phyloP scores from a whole-genome alignment of 1,139 yeast genomes.

The Candida gigantensis region DNA sequence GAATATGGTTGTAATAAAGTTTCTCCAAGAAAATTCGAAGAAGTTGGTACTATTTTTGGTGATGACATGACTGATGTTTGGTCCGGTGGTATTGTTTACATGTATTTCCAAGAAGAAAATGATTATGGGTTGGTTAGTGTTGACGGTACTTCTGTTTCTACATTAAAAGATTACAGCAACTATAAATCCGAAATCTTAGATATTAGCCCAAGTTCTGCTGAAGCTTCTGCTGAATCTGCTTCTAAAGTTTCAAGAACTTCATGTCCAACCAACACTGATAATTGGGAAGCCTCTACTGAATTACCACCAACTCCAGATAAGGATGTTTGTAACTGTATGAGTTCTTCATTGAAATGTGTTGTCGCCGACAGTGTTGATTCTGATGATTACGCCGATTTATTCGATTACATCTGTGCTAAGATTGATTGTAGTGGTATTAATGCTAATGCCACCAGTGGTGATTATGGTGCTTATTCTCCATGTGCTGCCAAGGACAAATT shows the following conservation, averaged over 20 bases:
- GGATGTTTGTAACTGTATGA: conserved; percentile 59
- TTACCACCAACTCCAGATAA: conserved; percentile 74
- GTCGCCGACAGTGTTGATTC: conserved; percentile 43
- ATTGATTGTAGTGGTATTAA: conserved; percentile 54
- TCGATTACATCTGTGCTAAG: conserved; percentile 51
- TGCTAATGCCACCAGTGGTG: conserved; percentile 61
- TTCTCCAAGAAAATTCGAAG: conserved; percentile 69
- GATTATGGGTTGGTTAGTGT: conserved; percentile 76
- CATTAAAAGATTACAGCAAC: conserved; percentile 49
- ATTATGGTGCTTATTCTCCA: conserved; percentile 63
- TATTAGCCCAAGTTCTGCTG: conserved; percentile 46
- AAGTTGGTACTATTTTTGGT: conserved; percentile 62
- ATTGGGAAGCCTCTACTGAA: conserved; percentile 56
- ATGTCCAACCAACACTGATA: conserved; percentile 54
- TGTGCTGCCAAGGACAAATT: conserved; percentile 62
- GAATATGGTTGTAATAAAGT: conserved; percentile 86
- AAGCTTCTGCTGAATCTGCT: conserved; percentile 25
- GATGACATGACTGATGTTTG: conserved; percentile 73
- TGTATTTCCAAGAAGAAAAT: conserved; percentile 84
- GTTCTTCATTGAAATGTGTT: conserved; percentile 50
- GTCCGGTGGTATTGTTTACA: conserved; percentile 92
- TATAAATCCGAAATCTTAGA: conserved; percentile 60
- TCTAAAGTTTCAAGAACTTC: conserved; percentile 25
- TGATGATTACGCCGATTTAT: conserved; percentile 56
- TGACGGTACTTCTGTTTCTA: conserved; percentile 36